These are phyloP conservation scores for Trichocladium antarcticum DNA, from an alignment of 495 filamentous ascomycete genomes.

Conservation along the genomic window DNA sequence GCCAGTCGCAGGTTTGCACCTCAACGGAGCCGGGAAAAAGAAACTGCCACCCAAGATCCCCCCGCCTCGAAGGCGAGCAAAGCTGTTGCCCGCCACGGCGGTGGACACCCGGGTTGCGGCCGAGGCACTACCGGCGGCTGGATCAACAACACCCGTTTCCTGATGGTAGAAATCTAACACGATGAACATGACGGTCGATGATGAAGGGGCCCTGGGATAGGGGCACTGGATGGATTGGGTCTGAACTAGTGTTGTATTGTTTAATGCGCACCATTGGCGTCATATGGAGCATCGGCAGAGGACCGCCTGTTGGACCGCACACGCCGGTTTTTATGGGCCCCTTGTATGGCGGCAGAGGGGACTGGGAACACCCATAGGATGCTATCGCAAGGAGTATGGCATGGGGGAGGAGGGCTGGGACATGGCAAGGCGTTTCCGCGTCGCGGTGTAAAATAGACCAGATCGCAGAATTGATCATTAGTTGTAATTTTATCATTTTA, in stretches of 20 bases:
- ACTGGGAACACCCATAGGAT: background rate
- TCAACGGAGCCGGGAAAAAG: conserved; percentile 29
- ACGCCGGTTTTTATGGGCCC: too few species aligned
- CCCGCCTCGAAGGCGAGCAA: conserved; percentile 39
- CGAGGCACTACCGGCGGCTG: conserved; percentile 7
- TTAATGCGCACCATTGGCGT: background rate
- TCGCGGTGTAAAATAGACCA: background rate
- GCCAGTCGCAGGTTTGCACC: conserved; percentile 16
- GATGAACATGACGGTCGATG: background rate
- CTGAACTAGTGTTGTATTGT: background rate
- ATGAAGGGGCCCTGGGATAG: background rate
- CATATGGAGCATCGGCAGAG: background rate
- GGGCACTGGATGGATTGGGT: background rate
- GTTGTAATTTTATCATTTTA: too few species aligned
- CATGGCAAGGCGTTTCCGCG: conserved; percentile 6
- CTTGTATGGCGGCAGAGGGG: background rate
- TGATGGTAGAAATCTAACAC: background rate
- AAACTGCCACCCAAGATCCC: conserved; percentile 46
- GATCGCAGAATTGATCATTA: background rate
- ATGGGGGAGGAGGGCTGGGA: background rate
- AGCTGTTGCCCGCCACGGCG: conserved; percentile 21
- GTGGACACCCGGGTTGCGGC: background rate
- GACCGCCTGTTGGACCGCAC: background rate
- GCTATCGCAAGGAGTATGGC: background rate
- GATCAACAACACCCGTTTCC: conserved; percentile 6